Conservation (phyloP, 2,329 filamentous ascomycete genomes). For the Fusarium armeniacum region DNA sequence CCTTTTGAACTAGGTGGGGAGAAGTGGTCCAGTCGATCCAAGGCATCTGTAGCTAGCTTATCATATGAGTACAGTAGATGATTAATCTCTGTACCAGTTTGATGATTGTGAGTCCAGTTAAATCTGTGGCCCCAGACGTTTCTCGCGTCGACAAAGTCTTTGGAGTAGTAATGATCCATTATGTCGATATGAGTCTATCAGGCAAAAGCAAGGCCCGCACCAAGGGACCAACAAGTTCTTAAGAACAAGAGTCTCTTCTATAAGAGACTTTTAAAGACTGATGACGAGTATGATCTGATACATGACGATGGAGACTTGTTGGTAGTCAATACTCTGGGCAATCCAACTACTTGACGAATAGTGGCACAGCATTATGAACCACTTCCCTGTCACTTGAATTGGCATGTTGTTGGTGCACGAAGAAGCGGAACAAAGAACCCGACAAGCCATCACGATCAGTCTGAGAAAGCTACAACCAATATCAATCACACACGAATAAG, state of each 20-base stretch:
- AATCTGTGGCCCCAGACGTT: slow-evolving; percentile 67
- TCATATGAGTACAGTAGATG: slow-evolving; percentile 78
- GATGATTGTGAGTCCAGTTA: slow-evolving; percentile 75
- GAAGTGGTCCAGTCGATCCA: slow-evolving; percentile 74
- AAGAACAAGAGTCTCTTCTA: background rate
- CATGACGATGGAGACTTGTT: slow-evolving; percentile 27
- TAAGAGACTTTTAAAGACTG: background rate
- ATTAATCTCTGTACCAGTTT: slow-evolving; percentile 69
- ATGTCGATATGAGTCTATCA: background rate
- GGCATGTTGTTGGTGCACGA: slow-evolving; percentile 10
- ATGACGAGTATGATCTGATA: slow-evolving; percentile 33
- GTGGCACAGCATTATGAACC: slow-evolving; percentile 25
- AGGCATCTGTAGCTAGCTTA: slow-evolving; percentile 73
- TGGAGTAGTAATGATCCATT: slow-evolving; percentile 28
- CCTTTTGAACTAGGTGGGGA: slow-evolving; percentile 54
- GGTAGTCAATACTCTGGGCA: background rate
- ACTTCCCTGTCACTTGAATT: slow-evolving; percentile 11
- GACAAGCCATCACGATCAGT: background rate
- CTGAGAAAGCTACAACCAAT: background rate
- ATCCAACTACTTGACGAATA: background rate
- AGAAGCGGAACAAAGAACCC: slow-evolving; percentile 7
- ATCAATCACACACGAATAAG: background rate
- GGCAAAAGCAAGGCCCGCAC: background rate
- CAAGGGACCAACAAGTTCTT: slow-evolving; percentile 1
- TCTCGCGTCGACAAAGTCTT: slow-evolving; percentile 23